A percentile compares a stretch with the other conserved stretches of the same genome.
phyloP scores from a whole-genome alignment of 257 asterid species.

The Solanum neorickii region DNA sequence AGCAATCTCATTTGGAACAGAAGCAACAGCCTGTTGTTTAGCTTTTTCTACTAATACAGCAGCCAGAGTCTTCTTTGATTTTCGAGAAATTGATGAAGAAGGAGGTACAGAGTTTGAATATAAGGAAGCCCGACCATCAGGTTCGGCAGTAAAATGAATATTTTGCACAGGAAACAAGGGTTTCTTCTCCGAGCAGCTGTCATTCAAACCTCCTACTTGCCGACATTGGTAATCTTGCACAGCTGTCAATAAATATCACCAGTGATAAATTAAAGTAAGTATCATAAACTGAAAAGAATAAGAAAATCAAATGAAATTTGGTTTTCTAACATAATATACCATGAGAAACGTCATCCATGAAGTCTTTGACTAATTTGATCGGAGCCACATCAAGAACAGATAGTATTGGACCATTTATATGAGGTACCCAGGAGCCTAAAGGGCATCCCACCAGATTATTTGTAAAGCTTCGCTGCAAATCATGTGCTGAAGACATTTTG shows the following conservation, averaged over 20 bases:
- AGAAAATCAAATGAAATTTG: constrained; percentile 4
- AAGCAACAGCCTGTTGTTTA: constrained; percentile 60
- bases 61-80: constrained; percentile 70
- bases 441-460: constrained; percentile 23
- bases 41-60: constrained; percentile 80
- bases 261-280: constrained; percentile 3
- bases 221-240: constrained; percentile 33
- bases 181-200: constrained; percentile 41
- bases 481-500: constrained; percentile 11
- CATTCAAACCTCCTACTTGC: constrained; percentile 39
- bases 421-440: constrained; percentile 56
- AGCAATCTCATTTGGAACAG: constrained; percentile 82
- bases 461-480: constrained; percentile 14
- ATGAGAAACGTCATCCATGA: constrained; percentile 61
- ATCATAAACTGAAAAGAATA: constrained; percentile 3
- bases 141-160: constrained; percentile 29
- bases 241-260: constrained; percentile 37
- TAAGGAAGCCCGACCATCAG: constrained; percentile 32
- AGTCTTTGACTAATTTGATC: constrained; percentile 60
- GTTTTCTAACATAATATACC: constrained; percentile 36
- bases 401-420: constrained; percentile 47
- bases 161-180: constrained; percentile 62
- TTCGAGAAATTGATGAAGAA: constrained; percentile 26
- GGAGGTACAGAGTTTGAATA: constrained; percentile 19
- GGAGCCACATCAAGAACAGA: constrained; percentile 91